Conservation (phyloP, 1,284 basidiomycete genomes). For the Mycosarcoma maydis region DNA sequence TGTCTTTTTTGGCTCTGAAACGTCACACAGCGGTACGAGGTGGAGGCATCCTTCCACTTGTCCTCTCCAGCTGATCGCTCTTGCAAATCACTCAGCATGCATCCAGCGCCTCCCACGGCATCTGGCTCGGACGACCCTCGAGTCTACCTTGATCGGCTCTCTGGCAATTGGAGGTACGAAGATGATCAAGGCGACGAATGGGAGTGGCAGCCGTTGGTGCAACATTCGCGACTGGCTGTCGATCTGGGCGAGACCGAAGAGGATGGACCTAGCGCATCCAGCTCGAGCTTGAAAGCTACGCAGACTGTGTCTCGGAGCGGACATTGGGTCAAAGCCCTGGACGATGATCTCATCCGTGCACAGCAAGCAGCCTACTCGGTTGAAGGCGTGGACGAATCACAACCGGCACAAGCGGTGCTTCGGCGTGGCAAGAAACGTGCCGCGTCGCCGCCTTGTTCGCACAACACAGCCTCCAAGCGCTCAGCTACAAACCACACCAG, state of each 20-base stretch:
- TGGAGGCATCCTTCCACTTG: conserved; percentile 3
- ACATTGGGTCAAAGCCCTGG: conserved; percentile 82
- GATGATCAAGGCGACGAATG: conserved; percentile 80
- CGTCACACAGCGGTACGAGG: background rate
- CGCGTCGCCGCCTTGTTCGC: conserved; percentile 3
- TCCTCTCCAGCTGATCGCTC: background rate
- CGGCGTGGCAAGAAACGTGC: conserved; percentile 35
- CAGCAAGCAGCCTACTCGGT: conserved; percentile 40
- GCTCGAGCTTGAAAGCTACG: conserved; percentile 5
- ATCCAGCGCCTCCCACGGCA: conserved; percentile 30
- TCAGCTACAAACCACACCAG: background rate
- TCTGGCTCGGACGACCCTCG: conserved; percentile 36
- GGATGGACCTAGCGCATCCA: conserved; percentile 4
- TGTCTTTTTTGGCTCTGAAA: background rate
- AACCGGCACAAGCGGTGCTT: conserved; percentile 28
- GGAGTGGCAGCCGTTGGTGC: conserved; percentile 77
- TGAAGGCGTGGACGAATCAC: conserved; percentile 33
- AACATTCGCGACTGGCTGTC: conserved; percentile 11
- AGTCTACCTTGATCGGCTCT: conserved; percentile 77
- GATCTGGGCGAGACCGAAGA: conserved; percentile 27
- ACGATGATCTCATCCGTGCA: conserved; percentile 78
- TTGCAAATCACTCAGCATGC: conserved; percentile 4
- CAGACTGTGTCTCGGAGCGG: conserved; percentile 75
- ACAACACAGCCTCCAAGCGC: background rate
- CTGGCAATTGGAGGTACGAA: conserved; percentile 86